Evolutionary conservation across 495 filamentous ascomycete species (phyloP), one percentile per base, ranked within the genome.

Genomic region (Penicillium chermesinum): DNA sequence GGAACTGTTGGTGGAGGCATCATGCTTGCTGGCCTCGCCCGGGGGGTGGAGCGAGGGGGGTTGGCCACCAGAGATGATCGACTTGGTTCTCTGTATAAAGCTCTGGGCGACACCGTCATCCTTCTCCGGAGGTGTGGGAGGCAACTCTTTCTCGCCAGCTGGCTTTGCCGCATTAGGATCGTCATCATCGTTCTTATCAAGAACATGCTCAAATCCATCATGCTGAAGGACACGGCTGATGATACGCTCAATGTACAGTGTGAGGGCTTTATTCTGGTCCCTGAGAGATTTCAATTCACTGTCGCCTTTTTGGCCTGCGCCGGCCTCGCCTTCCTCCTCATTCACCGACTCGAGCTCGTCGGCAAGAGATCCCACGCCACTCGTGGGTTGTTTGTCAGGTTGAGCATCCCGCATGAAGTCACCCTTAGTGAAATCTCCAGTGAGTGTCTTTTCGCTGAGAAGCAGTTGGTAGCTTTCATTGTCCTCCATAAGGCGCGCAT

Each of bases 391-490:
- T 55, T 71, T 68, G 7, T 54, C 62, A 15, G 69, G 69, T 17
- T 70, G 59, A 10, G 65, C 66, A 47, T 77, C 70, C 17, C 73
- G 62, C 79, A 95, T 84, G 65, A 91, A 89, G 53, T 95, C 88
- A 46, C 82, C 83, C 52, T 89, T 87, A 52, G 82, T 78, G 58
- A 96, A 94, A 56, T 96, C 91, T 19, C 93, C 93, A 52, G 95
- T 94, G 33, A 98, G 76, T 0, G 93, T 96, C 71, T 89, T 87
- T 58, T 96, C 89, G 52, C 86, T 87, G 2, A 97, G 82, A 2
- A 98, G 81, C 15, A 98, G 78, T 61, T 98, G 93, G 62, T 93
- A 98, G 63, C 89, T 95, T 63, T 98, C 93, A 57, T 96, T 96
- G 65, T 98, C 93, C 68, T 98, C 93, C 88, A 96, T 93, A 44